A percentile compares a stretch with the other conserved stretches of the same genome.
These are phyloP conservation scores for Naegleria fowleri DNA, from an alignment of 208 protist genomes.

Conservation along the genomic window DNA sequence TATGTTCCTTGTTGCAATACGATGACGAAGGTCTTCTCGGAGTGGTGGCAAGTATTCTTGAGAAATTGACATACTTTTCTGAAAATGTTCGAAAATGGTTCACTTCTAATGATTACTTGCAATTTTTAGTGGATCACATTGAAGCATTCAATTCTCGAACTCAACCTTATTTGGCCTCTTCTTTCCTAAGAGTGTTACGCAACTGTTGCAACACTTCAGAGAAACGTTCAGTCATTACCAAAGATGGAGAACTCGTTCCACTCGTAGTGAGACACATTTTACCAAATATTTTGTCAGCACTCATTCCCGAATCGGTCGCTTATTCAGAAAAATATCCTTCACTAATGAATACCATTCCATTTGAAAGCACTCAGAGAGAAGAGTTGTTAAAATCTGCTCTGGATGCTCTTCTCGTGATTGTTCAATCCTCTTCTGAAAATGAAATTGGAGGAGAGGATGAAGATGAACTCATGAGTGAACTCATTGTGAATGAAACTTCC, in stretches of 20 bases:
- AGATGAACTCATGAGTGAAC: conserved; percentile 11
- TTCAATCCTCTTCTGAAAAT: neutral
- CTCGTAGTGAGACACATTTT: neutral
- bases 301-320: neutral
- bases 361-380: neutral
- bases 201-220: neutral
- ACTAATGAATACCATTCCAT: neutral
- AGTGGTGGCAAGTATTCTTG: neutral
- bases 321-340: neutral
- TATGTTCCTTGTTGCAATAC: neutral
- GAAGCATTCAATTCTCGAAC: neutral
- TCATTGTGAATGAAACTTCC: neutral
- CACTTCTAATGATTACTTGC: neutral
- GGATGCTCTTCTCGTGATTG: neutral
- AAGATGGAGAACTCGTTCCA: neutral
- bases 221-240: neutral
- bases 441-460: conserved; percentile 8
- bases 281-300: neutral
- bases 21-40: neutral
- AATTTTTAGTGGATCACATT: conserved; percentile 8
- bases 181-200: neutral
- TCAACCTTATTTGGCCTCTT: neutral
- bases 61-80: neutral
- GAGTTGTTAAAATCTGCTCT: neutral
- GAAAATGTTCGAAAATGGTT: conserved; percentile 16